These are phyloP conservation scores for Blastocystis hominis DNA, from an alignment of 352 stramenopile species.

Conservation along the genomic window DNA sequence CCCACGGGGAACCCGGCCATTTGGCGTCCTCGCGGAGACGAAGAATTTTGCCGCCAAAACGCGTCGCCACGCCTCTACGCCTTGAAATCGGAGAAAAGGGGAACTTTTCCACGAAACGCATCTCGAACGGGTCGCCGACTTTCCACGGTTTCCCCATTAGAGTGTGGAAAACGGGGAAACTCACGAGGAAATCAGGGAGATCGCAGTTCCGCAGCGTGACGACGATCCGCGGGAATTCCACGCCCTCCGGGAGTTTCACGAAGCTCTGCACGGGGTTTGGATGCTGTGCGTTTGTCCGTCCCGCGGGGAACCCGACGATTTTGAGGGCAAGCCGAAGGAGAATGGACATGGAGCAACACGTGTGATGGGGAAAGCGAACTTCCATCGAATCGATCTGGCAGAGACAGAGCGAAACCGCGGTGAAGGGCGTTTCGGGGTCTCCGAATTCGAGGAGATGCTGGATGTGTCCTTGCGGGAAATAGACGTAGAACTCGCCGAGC, in stretches of 20 bases:
- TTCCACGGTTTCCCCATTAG: slow-evolving; percentile 28
- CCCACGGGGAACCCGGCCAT: slow-evolving; percentile 1
- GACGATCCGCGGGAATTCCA: slow-evolving; percentile 13
- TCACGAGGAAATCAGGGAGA: slow-evolving; percentile 59
- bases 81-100: background rate
- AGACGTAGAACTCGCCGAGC: slow-evolving; percentile 59
- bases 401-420: background rate
- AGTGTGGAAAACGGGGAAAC: background rate
- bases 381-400: slow-evolving; percentile 42
- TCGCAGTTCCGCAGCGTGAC: slow-evolving; percentile 58
- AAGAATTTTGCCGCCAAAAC: background rate
- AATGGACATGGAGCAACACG: background rate
- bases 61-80: background rate
- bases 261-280: background rate
- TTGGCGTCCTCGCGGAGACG: background rate
- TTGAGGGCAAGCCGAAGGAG: slow-evolving; percentile 25
- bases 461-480: slow-evolving; percentile 60
- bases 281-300: background rate
- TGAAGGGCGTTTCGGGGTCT: slow-evolving; percentile 5
- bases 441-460: slow-evolving; percentile 35
- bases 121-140: slow-evolving; percentile 4
- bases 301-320: slow-evolving; percentile 14
- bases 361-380: slow-evolving; percentile 57
- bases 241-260: background rate
- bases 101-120: slow-evolving; percentile 35